A percentile compares a stretch with the other conserved stretches of the same genome.
Conservation (phyloP, 2,329 filamentous ascomycete species). For the Hypoxylon sp. region DNA sequence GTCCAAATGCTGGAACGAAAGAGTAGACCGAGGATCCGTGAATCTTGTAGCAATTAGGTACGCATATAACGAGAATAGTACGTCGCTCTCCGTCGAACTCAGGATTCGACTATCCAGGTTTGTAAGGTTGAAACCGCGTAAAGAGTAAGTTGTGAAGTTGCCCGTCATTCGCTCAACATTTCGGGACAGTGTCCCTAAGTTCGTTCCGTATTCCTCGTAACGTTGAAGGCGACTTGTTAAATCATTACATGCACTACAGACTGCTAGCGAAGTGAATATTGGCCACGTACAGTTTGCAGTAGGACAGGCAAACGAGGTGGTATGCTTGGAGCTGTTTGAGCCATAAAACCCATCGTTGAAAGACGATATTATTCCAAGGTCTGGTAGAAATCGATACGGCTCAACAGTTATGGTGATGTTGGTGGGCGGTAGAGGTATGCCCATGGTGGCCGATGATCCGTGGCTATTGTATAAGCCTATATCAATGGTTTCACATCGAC, state of each 20-base stretch:
- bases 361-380: constrained; percentile 49
- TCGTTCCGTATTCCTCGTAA: constrained; percentile 6
- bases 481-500: constrained; percentile 30
- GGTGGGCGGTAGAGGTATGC: constrained; percentile 11
- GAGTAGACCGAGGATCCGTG: constrained; percentile 32
- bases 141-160: constrained; percentile 22
- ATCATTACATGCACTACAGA: constrained; percentile 47
- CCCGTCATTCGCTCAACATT: neutral
- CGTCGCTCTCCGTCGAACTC: neutral
- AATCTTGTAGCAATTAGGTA: constrained; percentile 27
- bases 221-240: constrained; percentile 27
- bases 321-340: constrained; percentile 8
- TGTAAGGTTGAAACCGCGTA: constrained; percentile 36
- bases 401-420: constrained; percentile 7
- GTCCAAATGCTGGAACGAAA: constrained; percentile 32
- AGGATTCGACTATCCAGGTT: constrained; percentile 8
- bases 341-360: constrained; percentile 42
- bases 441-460: neutral
- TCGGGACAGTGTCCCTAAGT: constrained; percentile 17
- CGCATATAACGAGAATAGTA: constrained; percentile 12
- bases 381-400: constrained; percentile 47
- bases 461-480: constrained; percentile 29
- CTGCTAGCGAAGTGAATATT: constrained; percentile 39
- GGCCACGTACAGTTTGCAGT: constrained; percentile 50
- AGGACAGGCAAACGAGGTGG: constrained; percentile 39